Percentiles rank a stretch among this genome's conserved stretches.
Evolutionary conservation across 1,284 basidiomycete genomes (phyloP).

Genomic region (Bjerkandera adusta): DNA sequence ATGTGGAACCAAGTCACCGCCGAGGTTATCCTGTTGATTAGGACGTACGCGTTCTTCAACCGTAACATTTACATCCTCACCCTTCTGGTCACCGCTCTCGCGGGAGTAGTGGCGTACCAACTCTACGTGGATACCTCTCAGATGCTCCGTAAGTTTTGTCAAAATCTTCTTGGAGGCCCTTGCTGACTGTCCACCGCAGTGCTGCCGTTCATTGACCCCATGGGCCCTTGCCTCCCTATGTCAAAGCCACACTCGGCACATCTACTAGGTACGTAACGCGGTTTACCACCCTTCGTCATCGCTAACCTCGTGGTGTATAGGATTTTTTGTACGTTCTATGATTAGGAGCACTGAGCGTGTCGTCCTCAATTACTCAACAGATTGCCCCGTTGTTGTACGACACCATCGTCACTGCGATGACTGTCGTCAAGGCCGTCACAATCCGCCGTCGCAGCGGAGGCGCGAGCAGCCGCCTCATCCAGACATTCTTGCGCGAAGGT

Average conservation of each 20-base stretch:
- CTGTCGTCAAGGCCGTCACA: conserved; percentile 68
- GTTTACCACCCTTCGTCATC: no score
- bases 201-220: conserved; percentile 54
- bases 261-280: conserved; percentile 61
- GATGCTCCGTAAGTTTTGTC: conserved; percentile 59
- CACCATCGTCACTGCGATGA: conserved; percentile 75
- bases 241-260: conserved; percentile 77
- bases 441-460: conserved; percentile 72
- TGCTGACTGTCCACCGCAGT: conserved; percentile 38
- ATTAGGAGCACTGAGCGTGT: no score
- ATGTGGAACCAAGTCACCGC: conserved; percentile 85
- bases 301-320: no score
- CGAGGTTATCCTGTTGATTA: conserved; percentile 74
- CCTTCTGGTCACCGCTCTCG: conserved; percentile 58
- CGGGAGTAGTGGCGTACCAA: conserved; percentile 73
- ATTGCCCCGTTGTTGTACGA: conserved; percentile 78
- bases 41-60: conserved; percentile 83
- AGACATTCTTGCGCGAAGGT: conserved; percentile 79
- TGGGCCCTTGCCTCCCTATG: conserved; percentile 71
- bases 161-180: not conserved
- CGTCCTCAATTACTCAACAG: conserved; percentile 36
- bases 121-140: conserved; percentile 73
- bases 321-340: conserved; percentile 14
- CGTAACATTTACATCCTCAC: conserved; percentile 63
- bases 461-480: conserved; percentile 73